Conservation (phyloP, 345 rosid genomes). For the Lepidium aucheri region DNA sequence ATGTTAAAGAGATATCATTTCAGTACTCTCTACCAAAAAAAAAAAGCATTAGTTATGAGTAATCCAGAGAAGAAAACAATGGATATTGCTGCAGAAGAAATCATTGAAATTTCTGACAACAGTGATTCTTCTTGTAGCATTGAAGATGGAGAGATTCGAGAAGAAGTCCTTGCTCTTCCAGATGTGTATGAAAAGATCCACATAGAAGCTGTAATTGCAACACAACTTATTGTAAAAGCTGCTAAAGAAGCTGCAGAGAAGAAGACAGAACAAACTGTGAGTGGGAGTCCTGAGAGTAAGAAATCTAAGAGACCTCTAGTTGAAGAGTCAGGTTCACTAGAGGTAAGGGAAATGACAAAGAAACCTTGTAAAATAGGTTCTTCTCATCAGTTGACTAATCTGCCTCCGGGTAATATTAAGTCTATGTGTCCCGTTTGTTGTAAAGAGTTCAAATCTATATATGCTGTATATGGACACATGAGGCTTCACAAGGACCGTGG, state of each 20-base stretch:
- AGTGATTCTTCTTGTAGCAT: neutral
- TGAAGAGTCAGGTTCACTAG: neutral
- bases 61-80: neutral
- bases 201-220: neutral
- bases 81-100: neutral
- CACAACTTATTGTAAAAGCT: neutral
- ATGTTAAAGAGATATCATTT: too few species aligned
- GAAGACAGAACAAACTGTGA: neutral
- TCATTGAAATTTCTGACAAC: neutral
- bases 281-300: neutral
- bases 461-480: conserved; percentile 1
- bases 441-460: neutral
- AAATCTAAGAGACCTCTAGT: neutral
- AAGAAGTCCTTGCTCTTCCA: conserved; percentile 1
- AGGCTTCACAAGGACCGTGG: neutral
- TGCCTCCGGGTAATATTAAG: neutral
- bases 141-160: neutral
- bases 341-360: neutral
- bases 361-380: neutral
- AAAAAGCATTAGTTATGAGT: neutral
- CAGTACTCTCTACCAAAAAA: neutral
- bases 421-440: neutral
- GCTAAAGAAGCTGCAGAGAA: neutral
- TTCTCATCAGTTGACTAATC: neutral
- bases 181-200: neutral